These are phyloP conservation scores for Escovopsis sp. DNA, from an alignment of 2,329 filamentous ascomycete species.

Conservation along the genomic window DNA sequence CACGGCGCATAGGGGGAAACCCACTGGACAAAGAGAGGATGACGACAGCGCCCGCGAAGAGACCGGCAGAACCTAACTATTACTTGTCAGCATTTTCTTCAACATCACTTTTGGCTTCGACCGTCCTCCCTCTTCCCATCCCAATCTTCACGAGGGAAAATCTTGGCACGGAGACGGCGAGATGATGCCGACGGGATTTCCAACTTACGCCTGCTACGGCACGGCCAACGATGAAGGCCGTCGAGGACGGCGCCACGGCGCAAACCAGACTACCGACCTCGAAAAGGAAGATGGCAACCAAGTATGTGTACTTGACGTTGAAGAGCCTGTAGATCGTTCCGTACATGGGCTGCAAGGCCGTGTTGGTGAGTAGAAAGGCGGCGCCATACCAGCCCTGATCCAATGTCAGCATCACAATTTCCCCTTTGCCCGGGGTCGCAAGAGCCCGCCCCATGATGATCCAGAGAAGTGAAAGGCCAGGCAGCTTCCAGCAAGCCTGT, in stretches of 20 bases:
- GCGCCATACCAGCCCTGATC: constrained; percentile 34
- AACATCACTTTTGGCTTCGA: too few relatives aligned
- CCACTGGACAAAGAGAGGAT: constrained; percentile 28
- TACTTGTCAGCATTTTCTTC: too few relatives aligned
- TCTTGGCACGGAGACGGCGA: too few relatives aligned
- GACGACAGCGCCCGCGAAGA: constrained; percentile 34
- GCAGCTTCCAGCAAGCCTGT: too few relatives aligned
- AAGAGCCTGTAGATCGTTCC: constrained; percentile 35
- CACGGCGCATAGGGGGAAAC: neutral
- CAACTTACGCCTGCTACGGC: constrained; percentile 31
- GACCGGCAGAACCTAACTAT: constrained; percentile 31
- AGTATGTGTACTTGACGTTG: constrained; percentile 30
- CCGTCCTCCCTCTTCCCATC: too few relatives aligned
- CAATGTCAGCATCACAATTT: neutral
- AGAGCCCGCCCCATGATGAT: too few relatives aligned
- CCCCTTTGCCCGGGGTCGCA: neutral
- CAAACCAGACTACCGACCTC: constrained; percentile 29
- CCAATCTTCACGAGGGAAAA: neutral
- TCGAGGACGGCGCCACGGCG: constrained; percentile 28
- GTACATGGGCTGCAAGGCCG: constrained; percentile 33
- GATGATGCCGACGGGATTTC: neutral
- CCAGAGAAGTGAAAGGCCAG: too few relatives aligned
- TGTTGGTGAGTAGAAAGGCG: constrained; percentile 32
- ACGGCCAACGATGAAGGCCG: constrained; percentile 35
- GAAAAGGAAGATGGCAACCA: constrained; percentile 27